Evolutionary conservation across 2,329 filamentous ascomycete species (phyloP).

Genomic region (Cercospora zeae-maydis): DNA sequence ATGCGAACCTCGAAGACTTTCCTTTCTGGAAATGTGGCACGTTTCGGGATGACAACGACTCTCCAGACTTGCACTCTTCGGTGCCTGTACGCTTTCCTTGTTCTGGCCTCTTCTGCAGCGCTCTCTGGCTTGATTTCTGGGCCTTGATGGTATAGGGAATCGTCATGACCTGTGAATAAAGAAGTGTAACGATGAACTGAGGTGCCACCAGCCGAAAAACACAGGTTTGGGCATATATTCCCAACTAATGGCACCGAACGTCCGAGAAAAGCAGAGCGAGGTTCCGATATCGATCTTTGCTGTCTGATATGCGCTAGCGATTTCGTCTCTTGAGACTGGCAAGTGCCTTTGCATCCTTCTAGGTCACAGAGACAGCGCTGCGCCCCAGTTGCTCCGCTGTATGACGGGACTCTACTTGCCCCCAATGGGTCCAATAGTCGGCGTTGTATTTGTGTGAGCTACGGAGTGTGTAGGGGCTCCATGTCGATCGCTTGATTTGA

Average conservation of each 20-base stretch:
- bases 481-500: not conserved
- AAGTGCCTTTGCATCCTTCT: not conserved
- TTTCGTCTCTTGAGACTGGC: not conserved
- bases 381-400: not conserved
- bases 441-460: not conserved
- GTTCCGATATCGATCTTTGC: not conserved
- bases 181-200: no score
- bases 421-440: not conserved
- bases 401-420: not conserved
- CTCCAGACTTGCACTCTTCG: no score
- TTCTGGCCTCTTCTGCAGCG: no score
- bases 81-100: no score
- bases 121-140: no score
- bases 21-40: no score
- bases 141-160: no score
- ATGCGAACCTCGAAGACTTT: no score
- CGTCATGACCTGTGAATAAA: no score
- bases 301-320: not conserved
- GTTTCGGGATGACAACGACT: no score
- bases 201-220: no score
- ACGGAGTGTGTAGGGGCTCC: not conserved
- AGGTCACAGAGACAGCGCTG: not conserved
- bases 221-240: not conserved
- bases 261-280: not conserved
- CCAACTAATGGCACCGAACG: not conserved